Conservation (phyloP, 768 basidiomycete genomes). For the Boletus pseudo-olivaceus region DNA sequence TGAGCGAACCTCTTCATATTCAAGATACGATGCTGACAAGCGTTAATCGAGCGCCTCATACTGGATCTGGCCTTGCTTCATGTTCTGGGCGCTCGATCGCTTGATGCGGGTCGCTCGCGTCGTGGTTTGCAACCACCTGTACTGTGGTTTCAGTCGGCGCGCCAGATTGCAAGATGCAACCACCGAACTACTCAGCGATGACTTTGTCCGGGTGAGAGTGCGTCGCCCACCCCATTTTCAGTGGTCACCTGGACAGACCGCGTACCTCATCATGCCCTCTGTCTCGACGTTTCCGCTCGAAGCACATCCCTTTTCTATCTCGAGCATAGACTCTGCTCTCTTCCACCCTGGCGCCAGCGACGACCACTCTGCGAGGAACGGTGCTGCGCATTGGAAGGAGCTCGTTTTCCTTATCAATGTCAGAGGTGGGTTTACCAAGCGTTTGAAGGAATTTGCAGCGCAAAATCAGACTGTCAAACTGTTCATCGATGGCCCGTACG, state of each 20-base stretch:
- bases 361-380: background rate
- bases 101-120: conserved; percentile 45
- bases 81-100: conserved; percentile 45
- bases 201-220: conserved; percentile 46
- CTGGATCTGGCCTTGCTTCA: conserved; percentile 32
- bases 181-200: conserved; percentile 42
- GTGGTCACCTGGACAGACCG: conserved; percentile 54
- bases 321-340: conserved; percentile 34
- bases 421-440: conserved; percentile 56
- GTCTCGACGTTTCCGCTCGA: conserved; percentile 46
- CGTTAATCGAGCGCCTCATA: conserved; percentile 8
- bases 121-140: conserved; percentile 40
- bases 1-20: conserved; percentile 5
- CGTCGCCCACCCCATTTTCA: conserved; percentile 44
- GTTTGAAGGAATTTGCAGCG: conserved; percentile 35
- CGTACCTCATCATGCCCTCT: conserved; percentile 47
- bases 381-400: conserved; percentile 32
- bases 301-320: conserved; percentile 62
- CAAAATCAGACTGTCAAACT: conserved; percentile 37
- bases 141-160: conserved; percentile 32
- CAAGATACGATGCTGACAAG: background rate
- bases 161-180: conserved; percentile 33
- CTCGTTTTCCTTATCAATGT: conserved; percentile 59
- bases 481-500: conserved; percentile 61
- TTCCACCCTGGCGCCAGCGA: conserved; percentile 5